Percentiles rank a stretch among this genome's conserved stretches.
Evolutionary conservation across 176 grass and related monocot species (phyloP).

Genomic region (Musa itinerans): DNA sequence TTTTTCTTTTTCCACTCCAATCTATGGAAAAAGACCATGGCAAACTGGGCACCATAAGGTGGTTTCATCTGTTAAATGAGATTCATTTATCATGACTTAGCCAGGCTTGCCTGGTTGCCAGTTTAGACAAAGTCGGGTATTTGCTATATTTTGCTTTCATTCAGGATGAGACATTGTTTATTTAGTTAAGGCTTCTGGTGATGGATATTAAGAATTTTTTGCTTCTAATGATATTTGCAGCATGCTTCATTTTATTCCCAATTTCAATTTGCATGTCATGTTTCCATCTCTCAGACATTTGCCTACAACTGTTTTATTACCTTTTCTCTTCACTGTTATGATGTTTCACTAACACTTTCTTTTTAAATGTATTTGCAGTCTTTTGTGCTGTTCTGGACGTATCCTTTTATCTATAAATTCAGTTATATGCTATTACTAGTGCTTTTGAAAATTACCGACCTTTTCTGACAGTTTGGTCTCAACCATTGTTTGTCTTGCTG

Average conservation of each 20-base stretch:
- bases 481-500: too few species aligned
- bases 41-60: too few species aligned
- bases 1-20: too few species aligned
- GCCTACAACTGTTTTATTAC: not conserved
- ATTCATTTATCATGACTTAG: too few species aligned
- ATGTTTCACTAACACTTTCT: conserved; percentile 20
- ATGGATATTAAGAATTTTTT: too few species aligned
- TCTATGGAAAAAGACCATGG: too few species aligned
- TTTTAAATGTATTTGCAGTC: conserved; percentile 44
- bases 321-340: not conserved
- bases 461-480: not conserved
- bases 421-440: not conserved
- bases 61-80: too few species aligned
- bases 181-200: too few species aligned
- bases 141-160: not conserved
- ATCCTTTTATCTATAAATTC: conserved; percentile 48
- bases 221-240: not conserved
- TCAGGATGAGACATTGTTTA: not conserved
- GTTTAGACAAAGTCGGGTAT: too few species aligned
- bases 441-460: not conserved
- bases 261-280: not conserved
- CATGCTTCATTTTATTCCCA: not conserved
- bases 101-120: too few species aligned
- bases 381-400: conserved; percentile 94
- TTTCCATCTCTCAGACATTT: not conserved